Conservation (phyloP, 2,329 filamentous ascomycete species). For the Macrophomina pseudophaseolina region DNA sequence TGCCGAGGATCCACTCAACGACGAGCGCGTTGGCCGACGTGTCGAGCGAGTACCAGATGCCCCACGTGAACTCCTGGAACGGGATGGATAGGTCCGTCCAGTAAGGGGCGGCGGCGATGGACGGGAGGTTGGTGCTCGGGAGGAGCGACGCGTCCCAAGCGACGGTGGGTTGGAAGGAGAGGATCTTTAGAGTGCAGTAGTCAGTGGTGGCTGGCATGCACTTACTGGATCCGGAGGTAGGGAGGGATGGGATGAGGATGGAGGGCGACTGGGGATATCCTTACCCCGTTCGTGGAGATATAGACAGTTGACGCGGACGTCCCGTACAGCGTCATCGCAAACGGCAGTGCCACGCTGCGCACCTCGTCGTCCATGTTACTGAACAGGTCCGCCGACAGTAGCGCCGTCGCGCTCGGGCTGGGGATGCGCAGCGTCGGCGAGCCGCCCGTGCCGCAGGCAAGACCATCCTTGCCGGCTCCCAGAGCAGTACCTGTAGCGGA, state of each 20-base stretch:
- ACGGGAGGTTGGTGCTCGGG: not conserved
- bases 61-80: not conserved
- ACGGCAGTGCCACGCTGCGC: not conserved
- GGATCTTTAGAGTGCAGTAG: not conserved
- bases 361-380: not conserved
- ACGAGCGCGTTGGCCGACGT: not conserved
- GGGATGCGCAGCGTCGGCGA: not conserved
- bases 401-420: not conserved
- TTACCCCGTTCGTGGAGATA: slow-evolving; percentile 1
- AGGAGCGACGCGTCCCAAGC: not conserved
- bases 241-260: not conserved
- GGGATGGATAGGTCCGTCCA: not conserved
- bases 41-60: not conserved
- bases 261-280: not conserved
- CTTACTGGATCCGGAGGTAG: too few relatives aligned
- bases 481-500: not conserved
- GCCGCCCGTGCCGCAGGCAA: not conserved
- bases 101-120: not conserved
- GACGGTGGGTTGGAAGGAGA: not conserved
- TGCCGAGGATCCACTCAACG: slow-evolving; percentile 1
- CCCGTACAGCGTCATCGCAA: slow-evolving; percentile 1
- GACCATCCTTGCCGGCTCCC: not conserved
- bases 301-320: not conserved
- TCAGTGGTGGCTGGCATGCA: too few relatives aligned
- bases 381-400: slow-evolving; percentile 4